Conservation (phyloP, 202 grass and related monocot genomes). For the Dendrocalamus latiflorus region DNA sequence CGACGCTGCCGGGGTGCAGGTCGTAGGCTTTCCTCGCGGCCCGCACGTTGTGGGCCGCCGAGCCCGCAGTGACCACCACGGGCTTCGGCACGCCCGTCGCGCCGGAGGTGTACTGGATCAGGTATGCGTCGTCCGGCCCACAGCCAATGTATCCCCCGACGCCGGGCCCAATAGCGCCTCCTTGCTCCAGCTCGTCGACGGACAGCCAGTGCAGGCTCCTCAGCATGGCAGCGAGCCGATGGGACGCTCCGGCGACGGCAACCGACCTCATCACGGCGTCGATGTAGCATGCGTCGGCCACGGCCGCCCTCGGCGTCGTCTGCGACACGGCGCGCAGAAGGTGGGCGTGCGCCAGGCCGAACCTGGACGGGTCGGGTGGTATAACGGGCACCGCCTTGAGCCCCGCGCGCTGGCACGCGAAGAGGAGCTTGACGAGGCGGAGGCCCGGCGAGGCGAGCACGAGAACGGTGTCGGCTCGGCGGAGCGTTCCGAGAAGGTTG, state of each 20-base stretch:
- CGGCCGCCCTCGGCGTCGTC: conserved; percentile 26
- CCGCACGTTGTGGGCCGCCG: conserved; percentile 43
- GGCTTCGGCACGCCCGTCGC: conserved; percentile 46
- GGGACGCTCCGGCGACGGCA: not conserved
- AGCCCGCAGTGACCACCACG: conserved; percentile 38
- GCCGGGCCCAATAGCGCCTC: not conserved
- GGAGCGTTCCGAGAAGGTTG: conserved; percentile 31
- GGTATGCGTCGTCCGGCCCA: conserved; percentile 19
- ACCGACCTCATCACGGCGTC: not conserved
- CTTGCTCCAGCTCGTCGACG: conserved; percentile 27
- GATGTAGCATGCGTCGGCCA: conserved; percentile 28
- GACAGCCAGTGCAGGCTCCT: conserved; percentile 33
- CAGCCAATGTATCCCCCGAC: conserved; percentile 9
- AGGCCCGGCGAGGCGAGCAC: conserved; percentile 49
- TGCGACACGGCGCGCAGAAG: conserved; percentile 48
- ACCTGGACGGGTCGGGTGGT: conserved; percentile 21
- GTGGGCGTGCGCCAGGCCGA: conserved; percentile 23
- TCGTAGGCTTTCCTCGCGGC: conserved; percentile 49
- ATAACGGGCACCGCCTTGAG: conserved; percentile 48
- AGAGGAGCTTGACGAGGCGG: conserved; percentile 47
- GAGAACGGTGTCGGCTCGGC: conserved; percentile 38
- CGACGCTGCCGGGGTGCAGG: conserved; percentile 28
- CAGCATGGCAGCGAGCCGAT: not conserved
- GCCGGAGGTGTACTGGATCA: conserved; percentile 63
- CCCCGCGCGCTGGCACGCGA: conserved; percentile 57